A percentile compares a stretch with the other conserved stretches of the same genome.
phyloP scores from a whole-genome alignment of 345 rosid genomes.

The Zanthoxylum bungeanum region DNA sequence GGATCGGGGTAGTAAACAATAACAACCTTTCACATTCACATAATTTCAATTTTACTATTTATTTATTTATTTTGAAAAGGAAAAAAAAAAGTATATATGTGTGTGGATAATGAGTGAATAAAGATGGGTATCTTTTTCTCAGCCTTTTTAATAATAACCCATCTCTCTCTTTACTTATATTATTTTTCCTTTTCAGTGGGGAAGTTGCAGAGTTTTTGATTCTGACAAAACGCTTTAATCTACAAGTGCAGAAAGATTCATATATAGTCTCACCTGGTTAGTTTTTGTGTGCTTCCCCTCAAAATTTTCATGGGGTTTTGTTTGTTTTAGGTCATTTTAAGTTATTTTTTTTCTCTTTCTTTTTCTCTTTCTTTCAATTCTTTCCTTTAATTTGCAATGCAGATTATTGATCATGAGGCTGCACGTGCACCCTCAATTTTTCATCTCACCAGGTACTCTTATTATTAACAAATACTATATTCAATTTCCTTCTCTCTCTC shows the following conservation, averaged over 20 bases:
- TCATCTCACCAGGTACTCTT: constrained; percentile 62
- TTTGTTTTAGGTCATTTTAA: constrained; percentile 18
- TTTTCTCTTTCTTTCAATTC: no score
- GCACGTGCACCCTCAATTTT: constrained; percentile 74
- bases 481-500: constrained; percentile 34
- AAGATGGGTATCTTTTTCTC: constrained; percentile 52
- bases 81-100: constrained; percentile 2
- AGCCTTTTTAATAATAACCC: constrained; percentile 26
- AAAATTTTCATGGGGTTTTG: neutral
- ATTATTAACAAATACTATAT: constrained; percentile 44
- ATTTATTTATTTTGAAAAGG: neutral
- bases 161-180: constrained; percentile 22
- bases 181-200: constrained; percentile 34
- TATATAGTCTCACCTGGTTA: constrained; percentile 19
- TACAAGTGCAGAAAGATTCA: constrained; percentile 4
- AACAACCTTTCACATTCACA: neutral
- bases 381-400: constrained; percentile 38
- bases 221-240: constrained; percentile 47
- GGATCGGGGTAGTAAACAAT: neutral
- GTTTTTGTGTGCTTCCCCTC: constrained; percentile 2
- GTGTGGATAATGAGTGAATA: constrained; percentile 38
- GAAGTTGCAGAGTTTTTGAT: constrained; percentile 59
- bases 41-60: neutral
- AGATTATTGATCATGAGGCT: constrained; percentile 62
- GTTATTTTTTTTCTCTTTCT: no score